Conservation (phyloP, 169 alveolate species). For the Babesia divergens region DNA sequence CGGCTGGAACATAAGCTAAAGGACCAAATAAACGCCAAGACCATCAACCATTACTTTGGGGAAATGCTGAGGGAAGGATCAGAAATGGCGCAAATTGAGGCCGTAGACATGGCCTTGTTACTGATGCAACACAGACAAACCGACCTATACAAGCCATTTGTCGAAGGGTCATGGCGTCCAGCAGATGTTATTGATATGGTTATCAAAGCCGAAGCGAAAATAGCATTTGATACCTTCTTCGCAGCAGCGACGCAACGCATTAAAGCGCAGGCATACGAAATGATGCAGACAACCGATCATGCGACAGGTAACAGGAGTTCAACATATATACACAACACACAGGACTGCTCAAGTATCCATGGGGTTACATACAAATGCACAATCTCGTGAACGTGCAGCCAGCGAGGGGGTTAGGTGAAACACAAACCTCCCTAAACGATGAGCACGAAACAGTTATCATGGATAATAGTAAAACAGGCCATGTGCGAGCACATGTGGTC, state of each 20-base stretch:
- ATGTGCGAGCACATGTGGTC: not conserved
- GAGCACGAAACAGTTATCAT: not conserved
- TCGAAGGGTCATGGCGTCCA: conserved; percentile 41
- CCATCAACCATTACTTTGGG: conserved; percentile 21
- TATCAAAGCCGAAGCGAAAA: conserved; percentile 22
- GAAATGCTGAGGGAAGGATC: not conserved
- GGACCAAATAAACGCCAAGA: not conserved
- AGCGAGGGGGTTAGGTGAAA: not conserved
- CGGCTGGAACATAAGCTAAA: conserved; percentile 45
- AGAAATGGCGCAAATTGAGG: conserved; percentile 24
- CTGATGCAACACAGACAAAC: not conserved
- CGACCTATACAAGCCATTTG: conserved; percentile 37
- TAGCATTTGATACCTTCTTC: conserved; percentile 31
- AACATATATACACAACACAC: not conserved
- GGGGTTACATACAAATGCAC: conserved; percentile 51
- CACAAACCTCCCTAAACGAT: not conserved
- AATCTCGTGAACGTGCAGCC: not conserved
- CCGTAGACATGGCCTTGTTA: conserved; percentile 23
- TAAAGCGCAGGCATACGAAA: conserved; percentile 12
- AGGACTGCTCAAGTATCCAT: conserved; percentile 48
- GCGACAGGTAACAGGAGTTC: conserved; percentile 19
- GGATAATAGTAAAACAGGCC: not conserved
- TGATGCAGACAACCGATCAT: conserved; percentile 31
- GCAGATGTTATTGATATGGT: conserved; percentile 13
- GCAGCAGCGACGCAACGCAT: not conserved